These are phyloP conservation scores for Candida buenavistaensis DNA, from an alignment of 1,139 yeast species.

Conservation along the genomic window DNA sequence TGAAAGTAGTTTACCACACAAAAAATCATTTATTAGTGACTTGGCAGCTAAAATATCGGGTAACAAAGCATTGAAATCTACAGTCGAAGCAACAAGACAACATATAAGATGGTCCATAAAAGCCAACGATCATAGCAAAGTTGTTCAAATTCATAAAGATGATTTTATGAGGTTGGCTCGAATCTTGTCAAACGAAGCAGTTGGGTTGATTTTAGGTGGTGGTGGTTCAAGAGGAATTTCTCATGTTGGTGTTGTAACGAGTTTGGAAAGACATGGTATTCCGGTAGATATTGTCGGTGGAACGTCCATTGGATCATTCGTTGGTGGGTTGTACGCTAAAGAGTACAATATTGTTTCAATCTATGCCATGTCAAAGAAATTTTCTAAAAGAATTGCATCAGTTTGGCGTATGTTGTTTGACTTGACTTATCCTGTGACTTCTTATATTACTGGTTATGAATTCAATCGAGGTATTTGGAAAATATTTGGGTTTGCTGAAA, in stretches of 20 bases:
- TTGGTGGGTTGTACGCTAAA: conserved; percentile 91
- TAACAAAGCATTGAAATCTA: conserved; percentile 31
- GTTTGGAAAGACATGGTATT: conserved; percentile 89
- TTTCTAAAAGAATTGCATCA: conserved; percentile 79
- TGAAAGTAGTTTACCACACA: conserved; percentile 16
- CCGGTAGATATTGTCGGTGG: conserved; percentile 96
- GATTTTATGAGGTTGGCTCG: conserved; percentile 90
- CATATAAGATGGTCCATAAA: conserved; percentile 21
- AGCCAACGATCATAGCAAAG: conserved; percentile 22
- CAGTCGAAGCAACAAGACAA: conserved; percentile 34
- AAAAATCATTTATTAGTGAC: conserved; percentile 31
- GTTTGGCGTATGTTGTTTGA: conserved; percentile 84
- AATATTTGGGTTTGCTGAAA: conserved; percentile 85
- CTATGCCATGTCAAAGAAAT: conserved; percentile 85
- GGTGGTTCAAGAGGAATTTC: conserved; percentile 97
- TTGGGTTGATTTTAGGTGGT: conserved; percentile 93
- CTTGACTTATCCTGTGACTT: conserved; percentile 88
- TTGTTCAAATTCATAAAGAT: conserved; percentile 65
- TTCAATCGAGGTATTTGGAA: conserved; percentile 97
- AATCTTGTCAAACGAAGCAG: conserved; percentile 86
- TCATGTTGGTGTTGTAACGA: conserved; percentile 89
- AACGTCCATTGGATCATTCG: conserved; percentile 92
- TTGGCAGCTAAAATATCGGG: conserved; percentile 39
- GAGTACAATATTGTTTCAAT: conserved; percentile 91
- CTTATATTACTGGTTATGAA: conserved; percentile 96